phyloP scores from a whole-genome alignment of 2,329 filamentous ascomycete species.

The Fusarium haematococcum region DNA sequence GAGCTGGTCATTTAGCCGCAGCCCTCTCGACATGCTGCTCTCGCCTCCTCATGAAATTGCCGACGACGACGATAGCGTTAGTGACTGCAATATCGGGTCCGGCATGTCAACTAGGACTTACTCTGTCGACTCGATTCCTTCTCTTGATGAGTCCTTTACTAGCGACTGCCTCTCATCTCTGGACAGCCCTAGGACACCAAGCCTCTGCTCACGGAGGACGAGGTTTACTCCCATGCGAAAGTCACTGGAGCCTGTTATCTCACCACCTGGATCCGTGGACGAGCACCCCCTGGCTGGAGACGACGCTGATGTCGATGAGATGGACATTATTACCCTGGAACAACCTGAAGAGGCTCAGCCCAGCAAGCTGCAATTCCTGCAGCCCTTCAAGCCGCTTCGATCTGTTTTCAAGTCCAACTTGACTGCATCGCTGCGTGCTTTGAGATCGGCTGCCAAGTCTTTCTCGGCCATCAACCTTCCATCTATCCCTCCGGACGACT shows the following conservation, averaged over 20 bases:
- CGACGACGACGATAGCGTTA: slow-evolving; percentile 61
- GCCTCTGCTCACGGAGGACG: slow-evolving; percentile 46
- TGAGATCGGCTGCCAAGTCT: slow-evolving; percentile 73
- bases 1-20: slow-evolving; percentile 64
- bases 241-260: slow-evolving; percentile 66
- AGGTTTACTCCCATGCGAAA: slow-evolving; percentile 57
- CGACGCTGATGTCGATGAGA: slow-evolving; percentile 49
- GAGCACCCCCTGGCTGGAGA: slow-evolving; percentile 63
- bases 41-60: slow-evolving; percentile 69
- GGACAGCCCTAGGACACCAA: slow-evolving; percentile 60
- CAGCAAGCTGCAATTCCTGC: slow-evolving; percentile 49
- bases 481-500: slow-evolving; percentile 74
- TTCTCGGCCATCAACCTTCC: slow-evolving; percentile 73
- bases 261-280: slow-evolving; percentile 64
- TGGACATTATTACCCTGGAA: slow-evolving; percentile 63
- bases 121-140: slow-evolving; percentile 72
- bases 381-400: slow-evolving; percentile 62
- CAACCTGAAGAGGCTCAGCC: slow-evolving; percentile 49
- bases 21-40: slow-evolving; percentile 69
- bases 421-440: slow-evolving; percentile 73
- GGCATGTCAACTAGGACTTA: slow-evolving; percentile 65
- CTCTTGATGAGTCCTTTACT: slow-evolving; percentile 65
- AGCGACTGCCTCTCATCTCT: slow-evolving; percentile 63
- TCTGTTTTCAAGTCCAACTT: slow-evolving; percentile 77
- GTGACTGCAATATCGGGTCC: slow-evolving; percentile 66